Base-by-base conservation (phyloP, 2,329 filamentous ascomycete species). In the Fusarium dlaminii region DNA sequence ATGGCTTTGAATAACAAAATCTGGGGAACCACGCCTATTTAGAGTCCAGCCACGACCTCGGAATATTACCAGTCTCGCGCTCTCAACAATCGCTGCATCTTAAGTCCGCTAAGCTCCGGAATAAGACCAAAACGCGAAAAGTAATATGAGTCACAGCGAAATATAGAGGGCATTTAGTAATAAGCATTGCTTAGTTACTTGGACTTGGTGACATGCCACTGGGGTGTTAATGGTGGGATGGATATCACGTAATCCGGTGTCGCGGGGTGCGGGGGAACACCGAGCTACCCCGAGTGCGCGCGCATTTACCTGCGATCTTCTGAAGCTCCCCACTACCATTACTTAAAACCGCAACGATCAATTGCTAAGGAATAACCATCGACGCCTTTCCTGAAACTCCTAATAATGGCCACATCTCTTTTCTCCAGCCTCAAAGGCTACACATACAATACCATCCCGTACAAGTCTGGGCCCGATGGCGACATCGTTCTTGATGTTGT, bases 401-500 rank as follows among this genome's bases (percentile, higher is more conserved):
- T 9, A 1, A 24, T 2, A 11, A 74, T 74, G 72, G 4, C 43
- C 5, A 55, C 29, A 12, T 74, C 46, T 2, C 51, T 57, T 0
- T 63, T 74, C 14, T 30, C 48, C 3, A n/a, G 51, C 37, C 60
- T 74, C 17, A 15, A 49, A 9, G 75, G 75, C 56, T 77, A 77
- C 34, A 62, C 46, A 3, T 74, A 66, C n/a, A 61, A 65, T 24
- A 76, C 75, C 1, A 30, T 74, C 2, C 55, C 52, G 1, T 77
- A 63, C 61, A 77, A 77, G n/a, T 65, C 65, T 6, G 51, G 57
- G 0, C 54, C 68, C 0, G 55, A 66, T 36, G 70, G 75, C 13
- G 58, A 65, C 22, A 70, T 77, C 29, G 39, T 65, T 34, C 63
- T 75, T 11, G 75, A 77, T 45, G 54, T 77, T 0, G 68, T 62